Base-by-base conservation (phyloP, 257 asterid genomes). In the Solanum acaule region DNA sequence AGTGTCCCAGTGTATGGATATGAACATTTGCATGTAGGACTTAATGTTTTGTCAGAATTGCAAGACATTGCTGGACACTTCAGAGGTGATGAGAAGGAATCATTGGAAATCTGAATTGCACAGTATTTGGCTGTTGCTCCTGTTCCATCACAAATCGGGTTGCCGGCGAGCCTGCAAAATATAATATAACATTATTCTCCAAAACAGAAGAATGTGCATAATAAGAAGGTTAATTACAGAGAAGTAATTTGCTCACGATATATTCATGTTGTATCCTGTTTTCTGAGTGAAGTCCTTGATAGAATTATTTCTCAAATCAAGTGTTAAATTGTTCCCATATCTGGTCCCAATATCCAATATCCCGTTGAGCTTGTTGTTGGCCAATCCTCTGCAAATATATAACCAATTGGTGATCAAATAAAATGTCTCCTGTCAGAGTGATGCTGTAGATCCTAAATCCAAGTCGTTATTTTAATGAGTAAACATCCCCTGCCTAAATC, bases 1-100 rank as follows among this genome's bases (percentile, higher is more conserved):
- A 96, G 86, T 42, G 91, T 90, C 91, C 99, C 99, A n/a, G 89
- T 90, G 90, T 94, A 95, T 9, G 99, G 98, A 89, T 93, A 85
- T 87, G 93, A 88, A 87, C 98, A 96, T 87, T 76, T 88, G 88
- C 99, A 96, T 73, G 68, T 93, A 11, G 97, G 95, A 87, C 97
- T 96, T 90, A 93, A 85, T 70, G 90, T 90, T 93, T 89, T 83
- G 71, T 92, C 89, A 71, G 91, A 49, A 22, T 87, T 72, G 89
- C 98, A 96, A 44, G 96, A 89, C 37, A 78, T 86, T 10, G 89
- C 81, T 72, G 93, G 90, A 84, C 99, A 96, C 44, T 44, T 86
- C 29, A 27, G 90, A 20, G 90, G 49, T 15, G 94, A 93, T 27
- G 86, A 23, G 38, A 87, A 20, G 73, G 88, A 70, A 82, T 81